Percentiles rank a stretch among this genome's conserved stretches.
Conservation (phyloP, 768 basidiomycete genomes). For the Leucocoprinus sp. region DNA sequence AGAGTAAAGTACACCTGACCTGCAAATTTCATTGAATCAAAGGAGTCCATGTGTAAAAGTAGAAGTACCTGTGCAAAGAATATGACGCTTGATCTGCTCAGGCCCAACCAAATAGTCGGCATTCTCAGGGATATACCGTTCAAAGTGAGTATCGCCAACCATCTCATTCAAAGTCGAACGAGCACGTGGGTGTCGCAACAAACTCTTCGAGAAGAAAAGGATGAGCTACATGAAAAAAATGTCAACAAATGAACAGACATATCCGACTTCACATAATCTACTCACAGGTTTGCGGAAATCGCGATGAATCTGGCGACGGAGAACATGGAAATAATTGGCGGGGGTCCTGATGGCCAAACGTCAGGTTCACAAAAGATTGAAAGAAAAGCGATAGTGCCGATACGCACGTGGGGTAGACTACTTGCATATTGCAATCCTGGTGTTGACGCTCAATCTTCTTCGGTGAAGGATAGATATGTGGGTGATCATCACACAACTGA, state of each 20-base stretch:
- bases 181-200: constrained; percentile 91
- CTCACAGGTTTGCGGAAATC: constrained; percentile 95
- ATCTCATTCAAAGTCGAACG: constrained; percentile 85
- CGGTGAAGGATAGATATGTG: constrained; percentile 76
- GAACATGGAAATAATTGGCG: constrained; percentile 96
- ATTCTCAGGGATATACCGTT: constrained; percentile 86
- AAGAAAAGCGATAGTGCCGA: not conserved
- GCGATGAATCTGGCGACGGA: constrained; percentile 93
- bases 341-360: constrained; percentile 57
- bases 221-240: constrained; percentile 49
- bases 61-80: constrained; percentile 71
- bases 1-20: constrained; percentile 95
- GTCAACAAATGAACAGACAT: not conserved
- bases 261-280: not conserved
- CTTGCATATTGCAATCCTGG: constrained; percentile 99
- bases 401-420: constrained; percentile 92
- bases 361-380: not conserved
- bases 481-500: constrained; percentile 97
- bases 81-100: constrained; percentile 85
- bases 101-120: constrained; percentile 67
- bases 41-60: not conserved
- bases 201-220: constrained; percentile 93
- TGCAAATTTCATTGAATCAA: constrained; percentile 16
- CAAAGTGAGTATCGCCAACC: constrained; percentile 82
- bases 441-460: constrained; percentile 93